A percentile compares a stretch with the other conserved stretches of the same genome.
Conservation (phyloP, 345 rosid species). For the Cardamine chenopodiifolia region DNA sequence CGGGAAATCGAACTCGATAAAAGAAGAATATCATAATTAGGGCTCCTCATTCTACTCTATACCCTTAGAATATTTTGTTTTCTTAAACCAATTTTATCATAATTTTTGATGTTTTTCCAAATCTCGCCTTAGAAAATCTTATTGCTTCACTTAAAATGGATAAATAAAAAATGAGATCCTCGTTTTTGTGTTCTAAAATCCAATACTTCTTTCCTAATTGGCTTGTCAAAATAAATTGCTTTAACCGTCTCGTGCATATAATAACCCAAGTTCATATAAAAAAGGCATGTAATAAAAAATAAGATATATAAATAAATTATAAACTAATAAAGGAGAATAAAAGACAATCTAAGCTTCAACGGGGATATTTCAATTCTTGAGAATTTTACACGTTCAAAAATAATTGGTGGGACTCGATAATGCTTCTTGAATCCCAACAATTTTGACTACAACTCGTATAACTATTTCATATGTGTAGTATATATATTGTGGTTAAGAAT, state of each 20-base stretch:
- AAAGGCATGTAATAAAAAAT: neutral
- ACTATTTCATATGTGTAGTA: neutral
- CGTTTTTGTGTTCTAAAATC: too few species aligned
- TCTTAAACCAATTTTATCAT: neutral
- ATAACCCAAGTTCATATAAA: neutral
- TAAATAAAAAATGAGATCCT: neutral
- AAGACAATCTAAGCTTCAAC: slow-evolving; percentile 36
- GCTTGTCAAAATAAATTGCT: neutral
- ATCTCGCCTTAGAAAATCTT: neutral
- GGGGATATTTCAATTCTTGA: neutral
- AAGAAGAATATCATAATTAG: neutral
- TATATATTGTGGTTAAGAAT: neutral
- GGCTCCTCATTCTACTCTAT: neutral
- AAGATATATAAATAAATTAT: neutral
- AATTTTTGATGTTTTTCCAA: neutral
- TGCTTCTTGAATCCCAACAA: slow-evolving; percentile 26
- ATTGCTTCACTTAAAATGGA: neutral
- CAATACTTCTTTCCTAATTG: neutral
- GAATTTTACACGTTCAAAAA: slow-evolving; percentile 5
- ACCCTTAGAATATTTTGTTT: neutral
- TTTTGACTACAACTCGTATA: slow-evolving; percentile 7
- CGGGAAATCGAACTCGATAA: slow-evolving; percentile 17
- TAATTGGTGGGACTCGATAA: slow-evolving; percentile 28
- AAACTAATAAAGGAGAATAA: neutral
- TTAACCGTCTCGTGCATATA: neutral